Percentiles rank a stretch among this genome's conserved stretches.
Conservation (phyloP, 139 green algal species). For the Chlamydomonas sphaeroides region DNA sequence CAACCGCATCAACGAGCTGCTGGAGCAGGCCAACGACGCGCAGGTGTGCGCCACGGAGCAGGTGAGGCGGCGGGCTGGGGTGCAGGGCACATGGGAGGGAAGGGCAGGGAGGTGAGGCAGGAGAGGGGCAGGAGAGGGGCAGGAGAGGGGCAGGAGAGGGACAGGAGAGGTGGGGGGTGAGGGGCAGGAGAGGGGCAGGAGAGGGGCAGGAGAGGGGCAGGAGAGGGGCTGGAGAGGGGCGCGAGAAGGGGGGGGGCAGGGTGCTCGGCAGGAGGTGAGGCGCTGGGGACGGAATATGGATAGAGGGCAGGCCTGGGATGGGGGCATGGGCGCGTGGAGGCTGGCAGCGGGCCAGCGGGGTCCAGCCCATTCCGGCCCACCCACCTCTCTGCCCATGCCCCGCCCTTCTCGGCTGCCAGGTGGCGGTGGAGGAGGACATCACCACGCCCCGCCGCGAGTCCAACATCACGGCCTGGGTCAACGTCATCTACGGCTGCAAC, state of each 20-base stretch:
- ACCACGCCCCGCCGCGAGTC: conserved; percentile 81
- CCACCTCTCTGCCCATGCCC: background rate
- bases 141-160: no score
- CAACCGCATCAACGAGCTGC: conserved; percentile 87
- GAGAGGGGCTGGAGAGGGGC: no score
- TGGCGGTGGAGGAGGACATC: conserved; percentile 92
- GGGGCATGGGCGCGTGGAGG: background rate
- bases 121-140: no score
- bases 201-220: no score
- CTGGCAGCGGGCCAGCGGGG: background rate
- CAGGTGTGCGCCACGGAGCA: conserved; percentile 75
- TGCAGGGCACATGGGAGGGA: conserved; percentile 23
- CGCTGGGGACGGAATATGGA: no score
- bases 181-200: background rate
- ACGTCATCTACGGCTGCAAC: conserved; percentile 99
- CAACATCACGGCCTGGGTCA: conserved; percentile 96
- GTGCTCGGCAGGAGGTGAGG: no score
- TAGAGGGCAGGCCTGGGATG: no score
- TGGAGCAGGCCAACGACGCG: conserved; percentile 80
- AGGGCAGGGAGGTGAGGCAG: no score
- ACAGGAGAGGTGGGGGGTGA: background rate
- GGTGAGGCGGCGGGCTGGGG: background rate
- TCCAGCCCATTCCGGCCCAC: background rate
- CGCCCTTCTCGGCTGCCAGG: background rate
- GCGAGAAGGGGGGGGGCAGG: no score